Base-by-base conservation (phyloP, 148 eudicot species). In the Vaccinium corymbosum region DNA sequence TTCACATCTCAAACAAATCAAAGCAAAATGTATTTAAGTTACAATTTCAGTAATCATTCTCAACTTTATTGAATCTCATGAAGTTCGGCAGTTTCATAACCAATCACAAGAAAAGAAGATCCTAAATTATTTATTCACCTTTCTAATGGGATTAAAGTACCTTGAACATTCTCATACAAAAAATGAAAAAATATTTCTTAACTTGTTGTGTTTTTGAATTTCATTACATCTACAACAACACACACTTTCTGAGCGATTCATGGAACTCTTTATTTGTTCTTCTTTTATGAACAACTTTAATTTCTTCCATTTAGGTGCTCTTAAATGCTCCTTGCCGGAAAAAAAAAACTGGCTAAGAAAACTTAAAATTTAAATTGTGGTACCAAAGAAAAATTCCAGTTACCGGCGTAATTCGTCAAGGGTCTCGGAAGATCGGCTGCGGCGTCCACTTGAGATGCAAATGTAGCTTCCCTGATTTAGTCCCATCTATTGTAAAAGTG, bases 361-460 rank as follows among this genome's bases (percentile, higher is more conserved):
- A 46, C 82, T 59, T 10, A 19, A 62, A 59, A 59, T 35, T 17
- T 59, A 17, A 22, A 42, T 57, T 42, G n/a, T 15, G 64, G 46
- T 53, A 6, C 48, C 4, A 29, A 32, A 32, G 55, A 12, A 81
- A 46, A 46, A 46, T 4, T 64, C 4, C 42, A n/a, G 38, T 46
- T 8, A 27, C 17, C 55, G 4, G n/a, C 64, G 38, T 57, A 19
- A 32, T 73, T 27, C 16, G 78, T 91, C 84, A 91, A 15, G 84
- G 61, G 20, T 92, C 94, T 49, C 92, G 91, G 53, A 89, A 84
- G 72, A 94, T 90, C 29, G 91, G 88, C 82, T 90, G 95, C 68
- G 95, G 89, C 0, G 95, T 79, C 98, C 98, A 94, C 81, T 93
- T 94, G 82, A 94, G 84, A 79, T 52, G 78, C 83, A 93, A 51